Evolutionary conservation across 345 rosid species (phyloP), one percentile per base, ranked within the genome.

Genomic region (Camelina neglecta): DNA sequence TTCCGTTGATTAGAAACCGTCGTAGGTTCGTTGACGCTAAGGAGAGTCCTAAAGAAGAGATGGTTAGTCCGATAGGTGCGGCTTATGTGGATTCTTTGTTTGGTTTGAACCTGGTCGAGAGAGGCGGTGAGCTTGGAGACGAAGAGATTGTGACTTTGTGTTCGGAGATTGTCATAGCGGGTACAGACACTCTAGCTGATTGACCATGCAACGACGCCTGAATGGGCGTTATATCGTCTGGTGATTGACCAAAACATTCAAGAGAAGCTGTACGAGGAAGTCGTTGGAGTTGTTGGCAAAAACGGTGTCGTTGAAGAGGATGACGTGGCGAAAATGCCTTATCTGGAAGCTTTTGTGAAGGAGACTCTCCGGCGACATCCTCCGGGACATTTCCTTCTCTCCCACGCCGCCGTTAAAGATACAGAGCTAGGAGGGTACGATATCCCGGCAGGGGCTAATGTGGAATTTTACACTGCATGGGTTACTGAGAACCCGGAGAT

Each of bases 401-500:
- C 97, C 11, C 98, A 94, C 56, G 84, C 98, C 0, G 86, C 89
- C 0, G 79, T 73, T 1, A 64, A 82, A 77, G 96, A 87, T 56
- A 87, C 96, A 0, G 84, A 87, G 81, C 88, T 94, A 0, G 98
- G 92, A 2, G 96, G 97, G 12, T 92, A 88, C 65, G 81, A 82
- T 4, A 85, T 92, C 63, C 97, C 97, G 2, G 87, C 80, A 0
- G 87, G 81, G 1, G 88, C 82, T 2, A 71, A 82, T 66, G 96
- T 94, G 67, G 98, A 94, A 81, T 78, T 94, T 51, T 94, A 94
- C 88, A 91, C 98, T 5, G 97, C 97, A 6, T 94, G 98, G 98
- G 67, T 87, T 59, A 92, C 98, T 4, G 88, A 92, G 81, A 86
- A 92, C 83, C 97, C 97, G 49, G 81, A 75, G 16, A 38, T 85